A percentile compares a stretch with the other conserved stretches of the same genome.
phyloP scores from a whole-genome alignment of 768 basidiomycete genomes.

The Kondoa subrosea region DNA sequence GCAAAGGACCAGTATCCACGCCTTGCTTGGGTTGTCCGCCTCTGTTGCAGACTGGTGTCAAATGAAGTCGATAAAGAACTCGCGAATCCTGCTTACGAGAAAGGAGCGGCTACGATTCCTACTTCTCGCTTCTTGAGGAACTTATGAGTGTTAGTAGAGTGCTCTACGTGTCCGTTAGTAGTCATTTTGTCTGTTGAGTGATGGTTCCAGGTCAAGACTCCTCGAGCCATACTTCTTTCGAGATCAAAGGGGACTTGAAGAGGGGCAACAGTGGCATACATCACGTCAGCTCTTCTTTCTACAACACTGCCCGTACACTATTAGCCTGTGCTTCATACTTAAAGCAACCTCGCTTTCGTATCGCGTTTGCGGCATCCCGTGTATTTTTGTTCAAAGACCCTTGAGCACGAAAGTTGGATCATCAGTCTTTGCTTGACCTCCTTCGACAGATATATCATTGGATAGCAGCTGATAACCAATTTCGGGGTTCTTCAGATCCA shows the following conservation, averaged over 20 bases:
- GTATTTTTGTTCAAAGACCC: not conserved
- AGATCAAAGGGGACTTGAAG: no score
- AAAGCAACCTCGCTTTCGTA: no score
- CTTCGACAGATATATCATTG: not conserved
- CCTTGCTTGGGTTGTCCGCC: constrained; percentile 51
- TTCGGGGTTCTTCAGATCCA: constrained; percentile 7
- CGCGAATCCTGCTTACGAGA: constrained; percentile 51
- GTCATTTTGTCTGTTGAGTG: not conserved
- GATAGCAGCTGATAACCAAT: constrained; percentile 7
- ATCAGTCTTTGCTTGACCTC: not conserved
- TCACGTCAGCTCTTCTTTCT: no score
- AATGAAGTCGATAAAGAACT: not conserved
- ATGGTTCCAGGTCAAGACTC: no score
- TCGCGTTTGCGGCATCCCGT: no score
- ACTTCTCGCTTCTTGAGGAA: not conserved
- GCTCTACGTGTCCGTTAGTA: not conserved
- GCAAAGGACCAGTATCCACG: constrained; percentile 75
- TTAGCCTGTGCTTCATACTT: no score
- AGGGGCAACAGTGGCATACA: no score
- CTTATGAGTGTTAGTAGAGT: not conserved
- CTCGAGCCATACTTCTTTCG: no score
- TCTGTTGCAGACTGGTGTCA: constrained; percentile 17
- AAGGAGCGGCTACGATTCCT: constrained; percentile 73
- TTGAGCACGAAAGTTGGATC: not conserved
- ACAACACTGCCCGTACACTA: no score